Percentiles rank a stretch among this genome's conserved stretches.
Evolutionary conservation across 2,329 filamentous ascomycete genomes (phyloP).

Genomic region (Epicoccum sorghinum): DNA sequence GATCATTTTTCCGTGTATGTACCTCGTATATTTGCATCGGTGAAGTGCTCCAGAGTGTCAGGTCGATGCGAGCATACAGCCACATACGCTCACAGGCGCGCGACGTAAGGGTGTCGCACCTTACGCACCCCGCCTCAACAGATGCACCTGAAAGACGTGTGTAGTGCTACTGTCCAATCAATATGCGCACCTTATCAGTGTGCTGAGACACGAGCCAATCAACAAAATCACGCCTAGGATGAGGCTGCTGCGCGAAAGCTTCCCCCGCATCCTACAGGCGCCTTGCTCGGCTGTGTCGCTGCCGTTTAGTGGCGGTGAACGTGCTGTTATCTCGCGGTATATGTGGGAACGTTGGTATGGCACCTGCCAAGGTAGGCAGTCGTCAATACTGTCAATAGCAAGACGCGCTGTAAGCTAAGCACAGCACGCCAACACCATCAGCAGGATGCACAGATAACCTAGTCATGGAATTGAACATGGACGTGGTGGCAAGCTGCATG

Average conservation of each 20-base stretch:
- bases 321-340: conserved; percentile 12
- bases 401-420: conserved; percentile 9
- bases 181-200: conserved; percentile 12
- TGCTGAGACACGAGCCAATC: conserved; percentile 9
- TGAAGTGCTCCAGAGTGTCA: conserved; percentile 6
- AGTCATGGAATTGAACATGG: background rate
- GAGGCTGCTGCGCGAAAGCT: conserved; percentile 6
- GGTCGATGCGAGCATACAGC: conserved; percentile 11
- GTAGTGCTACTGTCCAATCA: conserved; percentile 3
- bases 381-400: conserved; percentile 1
- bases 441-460: background rate
- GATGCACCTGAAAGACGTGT: conserved; percentile 10
- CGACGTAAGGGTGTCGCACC: conserved; percentile 12
- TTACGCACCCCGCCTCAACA: conserved; percentile 20
- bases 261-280: conserved; percentile 12
- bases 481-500: background rate
- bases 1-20: background rate
- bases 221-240: background rate
- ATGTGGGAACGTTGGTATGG: conserved; percentile 4
- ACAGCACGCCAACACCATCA: conserved; percentile 4
- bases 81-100: conserved; percentile 2
- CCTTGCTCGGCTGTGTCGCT: conserved; percentile 11
- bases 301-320: conserved; percentile 16
- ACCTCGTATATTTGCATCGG: background rate
- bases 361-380: conserved; percentile 16